Evolutionary conservation across 768 basidiomycete species (phyloP).

Genomic region (Amanita muscaria): DNA sequence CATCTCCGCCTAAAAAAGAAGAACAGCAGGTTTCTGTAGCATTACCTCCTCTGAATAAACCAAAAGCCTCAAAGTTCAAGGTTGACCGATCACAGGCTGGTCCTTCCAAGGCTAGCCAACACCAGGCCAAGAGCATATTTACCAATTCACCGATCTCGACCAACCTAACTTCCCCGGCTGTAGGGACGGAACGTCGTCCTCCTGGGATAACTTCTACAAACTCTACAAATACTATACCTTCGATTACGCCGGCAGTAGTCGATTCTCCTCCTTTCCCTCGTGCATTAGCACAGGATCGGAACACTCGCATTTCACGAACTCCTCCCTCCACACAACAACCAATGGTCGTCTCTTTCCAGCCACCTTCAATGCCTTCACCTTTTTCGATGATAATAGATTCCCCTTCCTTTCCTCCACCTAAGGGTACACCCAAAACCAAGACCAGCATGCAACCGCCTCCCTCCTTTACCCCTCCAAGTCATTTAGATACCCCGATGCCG

Average conservation of each 20-base stretch:
- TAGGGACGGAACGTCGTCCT: constrained; percentile 12
- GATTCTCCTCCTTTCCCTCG: constrained; percentile 25
- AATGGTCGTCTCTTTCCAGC: too few species aligned
- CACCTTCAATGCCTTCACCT: constrained; percentile 9
- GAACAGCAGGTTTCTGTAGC: not conserved
- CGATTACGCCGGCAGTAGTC: constrained; percentile 1
- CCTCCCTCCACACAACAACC: not conserved
- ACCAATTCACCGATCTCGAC: not conserved
- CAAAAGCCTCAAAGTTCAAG: constrained; percentile 44
- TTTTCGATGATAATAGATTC: constrained; percentile 12
- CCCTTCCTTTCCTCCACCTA: constrained; percentile 28
- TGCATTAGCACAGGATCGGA: constrained; percentile 1
- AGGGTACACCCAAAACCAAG: not conserved
- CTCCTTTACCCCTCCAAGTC: too few species aligned
- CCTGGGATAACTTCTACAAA: not conserved
- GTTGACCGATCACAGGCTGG: constrained; percentile 27
- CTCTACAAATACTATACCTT: not conserved
- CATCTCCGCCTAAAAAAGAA: constrained; percentile 12
- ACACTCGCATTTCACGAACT: not conserved
- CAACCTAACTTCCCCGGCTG: constrained; percentile 6
- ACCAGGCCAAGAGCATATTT: constrained; percentile 2
- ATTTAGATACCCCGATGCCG: not conserved
- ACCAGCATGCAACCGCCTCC: constrained; percentile 4
- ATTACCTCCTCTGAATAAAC: constrained; percentile 24
- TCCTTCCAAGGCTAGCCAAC: constrained; percentile 9